Conservation (phyloP, 148 eudicot genomes). For the Drosera capensis region DNA sequence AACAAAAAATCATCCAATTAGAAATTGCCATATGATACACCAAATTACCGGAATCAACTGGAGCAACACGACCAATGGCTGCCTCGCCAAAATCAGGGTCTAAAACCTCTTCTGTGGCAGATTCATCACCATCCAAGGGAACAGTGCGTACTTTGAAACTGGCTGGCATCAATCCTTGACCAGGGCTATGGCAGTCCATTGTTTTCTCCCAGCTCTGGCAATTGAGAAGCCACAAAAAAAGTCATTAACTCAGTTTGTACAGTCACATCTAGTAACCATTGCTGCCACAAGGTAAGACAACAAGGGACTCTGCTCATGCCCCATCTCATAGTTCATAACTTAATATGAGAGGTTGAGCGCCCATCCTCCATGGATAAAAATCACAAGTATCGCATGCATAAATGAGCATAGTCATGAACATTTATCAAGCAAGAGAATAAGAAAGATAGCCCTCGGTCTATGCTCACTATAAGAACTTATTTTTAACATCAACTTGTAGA, state of each 20-base stretch:
- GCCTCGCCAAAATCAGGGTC: conserved; percentile 58
- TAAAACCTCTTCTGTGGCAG: conserved; percentile 32
- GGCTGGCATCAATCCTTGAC: conserved; percentile 54
- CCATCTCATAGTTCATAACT: too few species aligned
- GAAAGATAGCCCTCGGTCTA: too few species aligned
- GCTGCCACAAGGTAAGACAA: too few species aligned
- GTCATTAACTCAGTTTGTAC: neutral
- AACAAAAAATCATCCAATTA: neutral
- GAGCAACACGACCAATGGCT: conserved; percentile 49
- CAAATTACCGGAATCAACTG: conserved; percentile 37
- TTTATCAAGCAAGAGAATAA: too few species aligned
- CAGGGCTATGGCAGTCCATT: conserved; percentile 51
- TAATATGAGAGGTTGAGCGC: too few species aligned
- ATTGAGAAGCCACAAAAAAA: neutral
- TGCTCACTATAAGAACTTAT: too few species aligned
- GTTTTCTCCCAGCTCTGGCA: conserved; percentile 54
- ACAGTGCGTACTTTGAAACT: conserved; percentile 39
- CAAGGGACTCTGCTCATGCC: too few species aligned
- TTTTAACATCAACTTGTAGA: too few species aligned
- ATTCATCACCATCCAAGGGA: conserved; percentile 28
- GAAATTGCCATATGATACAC: neutral
- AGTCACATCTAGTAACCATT: neutral
- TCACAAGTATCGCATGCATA: too few species aligned
- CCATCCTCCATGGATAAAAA: too few species aligned
- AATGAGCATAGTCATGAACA: too few species aligned